These are phyloP conservation scores for Boletus rubescentipes DNA, from an alignment of 768 basidiomycete species.

Conservation along the genomic window DNA sequence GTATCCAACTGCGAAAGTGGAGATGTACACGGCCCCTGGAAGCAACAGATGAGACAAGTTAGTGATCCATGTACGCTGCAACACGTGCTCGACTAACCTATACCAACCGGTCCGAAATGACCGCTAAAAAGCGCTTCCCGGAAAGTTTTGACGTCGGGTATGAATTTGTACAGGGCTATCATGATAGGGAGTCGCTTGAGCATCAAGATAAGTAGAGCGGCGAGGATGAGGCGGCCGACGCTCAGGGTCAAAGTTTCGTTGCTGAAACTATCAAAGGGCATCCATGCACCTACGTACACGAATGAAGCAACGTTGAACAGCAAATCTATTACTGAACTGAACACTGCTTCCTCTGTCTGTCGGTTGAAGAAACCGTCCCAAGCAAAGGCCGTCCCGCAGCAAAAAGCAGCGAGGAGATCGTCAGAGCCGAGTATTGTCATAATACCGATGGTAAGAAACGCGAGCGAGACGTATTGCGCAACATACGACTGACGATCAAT, in stretches of 20 bases:
- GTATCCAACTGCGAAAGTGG: conserved; percentile 69
- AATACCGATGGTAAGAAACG: conserved; percentile 81
- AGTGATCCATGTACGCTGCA: background rate
- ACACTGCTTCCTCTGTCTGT: conserved; percentile 92
- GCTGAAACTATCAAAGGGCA: conserved; percentile 84
- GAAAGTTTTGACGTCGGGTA: conserved; percentile 94
- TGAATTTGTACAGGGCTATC: conserved; percentile 83
- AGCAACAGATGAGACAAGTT: background rate
- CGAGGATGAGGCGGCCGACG: conserved; percentile 82
- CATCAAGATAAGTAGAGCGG: conserved; percentile 79
- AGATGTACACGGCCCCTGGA: conserved; percentile 88
- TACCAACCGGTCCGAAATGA: conserved; percentile 90
- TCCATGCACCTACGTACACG: conserved; percentile 96
- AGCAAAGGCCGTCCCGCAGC: conserved; percentile 93
- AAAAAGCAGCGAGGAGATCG: conserved; percentile 92
- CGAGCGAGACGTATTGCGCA: conserved; percentile 85
- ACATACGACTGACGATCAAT: conserved; percentile 95
- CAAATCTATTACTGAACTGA: conserved; percentile 94
- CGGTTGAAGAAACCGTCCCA: conserved; percentile 95
- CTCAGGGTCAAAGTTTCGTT: conserved; percentile 64
- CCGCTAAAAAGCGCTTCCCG: conserved; percentile 93
- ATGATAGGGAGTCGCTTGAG: conserved; percentile 84
- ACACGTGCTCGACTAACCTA: conserved; percentile 43
- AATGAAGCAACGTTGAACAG: conserved; percentile 96
- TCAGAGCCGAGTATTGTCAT: conserved; percentile 87